These are phyloP conservation scores for Aaosphaeria arxii DNA, from an alignment of 2,329 filamentous ascomycete species.

Conservation along the genomic window DNA sequence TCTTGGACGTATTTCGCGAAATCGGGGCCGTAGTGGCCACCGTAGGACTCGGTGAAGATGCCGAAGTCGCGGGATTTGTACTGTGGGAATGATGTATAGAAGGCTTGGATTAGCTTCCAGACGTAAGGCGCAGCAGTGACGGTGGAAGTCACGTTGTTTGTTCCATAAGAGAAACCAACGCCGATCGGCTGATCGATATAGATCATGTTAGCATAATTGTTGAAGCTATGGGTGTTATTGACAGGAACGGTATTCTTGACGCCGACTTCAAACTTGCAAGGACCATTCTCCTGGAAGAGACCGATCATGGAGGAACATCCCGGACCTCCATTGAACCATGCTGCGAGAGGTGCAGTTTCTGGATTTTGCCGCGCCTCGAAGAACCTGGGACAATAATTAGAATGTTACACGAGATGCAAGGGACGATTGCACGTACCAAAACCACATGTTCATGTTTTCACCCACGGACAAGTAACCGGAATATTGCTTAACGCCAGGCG, in stretches of 20 bases:
- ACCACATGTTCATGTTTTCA: constrained; percentile 41
- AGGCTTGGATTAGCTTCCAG: constrained; percentile 58
- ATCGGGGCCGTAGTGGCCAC: constrained; percentile 56
- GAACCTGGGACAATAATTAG: constrained; percentile 39
- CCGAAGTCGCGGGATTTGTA: constrained; percentile 47
- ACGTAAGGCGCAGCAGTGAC: constrained; percentile 53
- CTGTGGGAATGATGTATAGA: constrained; percentile 55
- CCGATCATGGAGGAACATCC: constrained; percentile 45
- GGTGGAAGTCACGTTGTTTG: constrained; percentile 52
- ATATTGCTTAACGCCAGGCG: constrained; percentile 52
- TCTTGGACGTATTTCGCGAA: constrained; percentile 46
- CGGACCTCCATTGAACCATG: constrained; percentile 48
- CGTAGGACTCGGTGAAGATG: constrained; percentile 55
- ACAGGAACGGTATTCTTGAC: constrained; percentile 10
- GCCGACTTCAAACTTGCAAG: constrained; percentile 44
- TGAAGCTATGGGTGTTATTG: constrained; percentile 26
- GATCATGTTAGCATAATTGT: constrained; percentile 43
- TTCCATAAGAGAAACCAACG: constrained; percentile 59
- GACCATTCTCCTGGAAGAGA: constrained; percentile 49
- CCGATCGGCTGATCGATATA: constrained; percentile 66
- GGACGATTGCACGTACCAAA: constrained; percentile 13
- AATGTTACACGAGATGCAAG: background rate
- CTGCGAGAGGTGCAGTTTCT: constrained; percentile 52
- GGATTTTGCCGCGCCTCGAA: constrained; percentile 54
- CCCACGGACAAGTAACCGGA: constrained; percentile 53